phyloP scores from a whole-genome alignment of 495 filamentous ascomycete genomes.

The Trichoderma erinaceum region DNA sequence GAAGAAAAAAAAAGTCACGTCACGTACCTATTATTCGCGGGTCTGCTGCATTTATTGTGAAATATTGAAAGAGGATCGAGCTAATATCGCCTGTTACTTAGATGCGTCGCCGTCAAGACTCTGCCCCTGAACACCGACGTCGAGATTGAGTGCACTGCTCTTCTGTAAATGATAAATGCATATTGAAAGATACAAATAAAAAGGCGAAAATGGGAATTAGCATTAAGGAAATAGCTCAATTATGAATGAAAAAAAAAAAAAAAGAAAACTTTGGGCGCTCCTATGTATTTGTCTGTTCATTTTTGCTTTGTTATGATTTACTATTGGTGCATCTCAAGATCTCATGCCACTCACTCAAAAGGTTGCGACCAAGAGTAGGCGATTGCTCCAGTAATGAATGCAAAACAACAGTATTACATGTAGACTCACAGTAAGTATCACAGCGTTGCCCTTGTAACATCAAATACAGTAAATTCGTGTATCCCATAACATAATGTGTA shows the following conservation, averaged over 20 bases:
- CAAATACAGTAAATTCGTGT: neutral
- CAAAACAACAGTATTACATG: neutral
- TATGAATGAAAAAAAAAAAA: neutral
- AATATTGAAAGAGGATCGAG: neutral
- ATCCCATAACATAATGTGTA: neutral
- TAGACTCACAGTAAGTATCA: neutral
- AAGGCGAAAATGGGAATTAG: neutral
- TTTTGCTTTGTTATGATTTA: neutral
- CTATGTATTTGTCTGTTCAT: neutral
- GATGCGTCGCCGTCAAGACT: slow-evolving; percentile 63
- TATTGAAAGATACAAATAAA: neutral
- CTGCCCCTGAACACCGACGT: slow-evolving; percentile 61
- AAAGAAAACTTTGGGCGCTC: neutral
- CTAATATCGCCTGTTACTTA: slow-evolving; percentile 34
- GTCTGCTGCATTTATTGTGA: neutral
- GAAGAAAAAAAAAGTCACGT: neutral
- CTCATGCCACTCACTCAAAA: neutral
- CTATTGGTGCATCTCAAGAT: neutral
- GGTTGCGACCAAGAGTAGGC: neutral
- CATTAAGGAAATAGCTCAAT: neutral
- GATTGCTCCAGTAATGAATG: neutral
- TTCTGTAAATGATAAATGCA: slow-evolving; percentile 8
- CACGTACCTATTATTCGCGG: neutral
- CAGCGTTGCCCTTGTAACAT: neutral
- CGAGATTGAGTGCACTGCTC: slow-evolving; percentile 64